A percentile compares a stretch with the other conserved stretches of the same genome.
Evolutionary conservation across 2,329 filamentous ascomycete genomes (phyloP).

Genomic region (Chrysoporthe austroafricana): DNA sequence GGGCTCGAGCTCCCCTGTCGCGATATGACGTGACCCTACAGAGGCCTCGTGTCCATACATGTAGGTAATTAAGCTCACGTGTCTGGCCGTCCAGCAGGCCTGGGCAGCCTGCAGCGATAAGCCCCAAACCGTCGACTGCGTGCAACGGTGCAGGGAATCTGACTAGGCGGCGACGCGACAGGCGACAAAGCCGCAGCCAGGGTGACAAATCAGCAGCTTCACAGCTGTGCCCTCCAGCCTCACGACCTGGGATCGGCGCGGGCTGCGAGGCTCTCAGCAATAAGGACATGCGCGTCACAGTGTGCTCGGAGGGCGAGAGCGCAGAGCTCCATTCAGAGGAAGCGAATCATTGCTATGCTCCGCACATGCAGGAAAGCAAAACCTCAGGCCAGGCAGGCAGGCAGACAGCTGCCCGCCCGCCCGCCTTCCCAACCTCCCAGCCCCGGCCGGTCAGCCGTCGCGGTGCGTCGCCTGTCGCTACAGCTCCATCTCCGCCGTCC

Average conservation of each 20-base stretch:
- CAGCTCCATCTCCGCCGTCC: conserved; percentile 23
- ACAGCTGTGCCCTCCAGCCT: background rate
- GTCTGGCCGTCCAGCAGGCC: background rate
- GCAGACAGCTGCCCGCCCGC: background rate
- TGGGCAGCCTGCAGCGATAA: background rate
- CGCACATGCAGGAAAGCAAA: background rate
- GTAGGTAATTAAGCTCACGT: background rate
- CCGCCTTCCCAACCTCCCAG: background rate
- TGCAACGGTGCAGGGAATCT: background rate
- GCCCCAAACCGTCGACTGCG: background rate
- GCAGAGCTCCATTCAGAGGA: background rate
- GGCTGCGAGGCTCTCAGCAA: background rate
- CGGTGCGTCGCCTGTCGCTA: background rate
- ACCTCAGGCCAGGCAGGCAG: background rate
- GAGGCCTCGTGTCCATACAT: background rate
- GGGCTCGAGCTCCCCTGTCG: background rate
- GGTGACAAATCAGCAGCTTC: too few relatives aligned
- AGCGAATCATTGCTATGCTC: background rate
- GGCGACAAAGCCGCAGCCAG: too few relatives aligned
- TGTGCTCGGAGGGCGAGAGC: background rate
- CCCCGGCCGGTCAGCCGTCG: too few relatives aligned
- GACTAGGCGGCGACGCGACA: too few relatives aligned
- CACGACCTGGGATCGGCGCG: background rate
- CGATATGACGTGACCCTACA: background rate
- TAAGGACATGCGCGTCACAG: background rate